Percentiles rank a stretch among this genome's conserved stretches.
Conservation (phyloP, 768 basidiomycete species). For the Boletus vinaceobasis region DNA sequence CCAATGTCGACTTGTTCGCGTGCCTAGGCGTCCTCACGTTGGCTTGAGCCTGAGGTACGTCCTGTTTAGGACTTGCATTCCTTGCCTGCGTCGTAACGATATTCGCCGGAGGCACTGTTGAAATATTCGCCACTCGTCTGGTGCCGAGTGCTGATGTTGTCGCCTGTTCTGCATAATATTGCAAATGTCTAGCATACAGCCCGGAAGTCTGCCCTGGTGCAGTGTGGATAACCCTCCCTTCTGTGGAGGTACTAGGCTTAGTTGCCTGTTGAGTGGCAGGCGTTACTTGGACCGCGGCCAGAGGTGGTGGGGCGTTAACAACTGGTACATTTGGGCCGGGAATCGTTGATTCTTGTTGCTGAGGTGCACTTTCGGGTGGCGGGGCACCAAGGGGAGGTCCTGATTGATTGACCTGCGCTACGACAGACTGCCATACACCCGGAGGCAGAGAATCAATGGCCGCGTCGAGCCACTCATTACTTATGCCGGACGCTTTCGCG, state of each 20-base stretch:
- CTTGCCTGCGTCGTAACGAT: background rate
- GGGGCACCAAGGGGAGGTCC: background rate
- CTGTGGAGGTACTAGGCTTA: background rate
- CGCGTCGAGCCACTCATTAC: slow-evolving; percentile 17
- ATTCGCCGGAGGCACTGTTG: background rate
- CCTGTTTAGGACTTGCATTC: slow-evolving; percentile 8
- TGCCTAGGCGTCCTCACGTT: slow-evolving; percentile 32
- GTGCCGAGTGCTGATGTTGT: slow-evolving; percentile 4
- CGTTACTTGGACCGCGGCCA: background rate
- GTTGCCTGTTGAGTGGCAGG: background rate
- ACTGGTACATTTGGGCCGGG: background rate
- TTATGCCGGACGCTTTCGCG: slow-evolving; percentile 17
- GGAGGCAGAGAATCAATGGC: slow-evolving; percentile 20
- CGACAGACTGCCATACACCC: slow-evolving; percentile 8
- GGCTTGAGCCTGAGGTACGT: background rate
- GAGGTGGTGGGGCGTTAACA: background rate
- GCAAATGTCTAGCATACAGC: slow-evolving; percentile 14
- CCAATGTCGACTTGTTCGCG: slow-evolving; percentile 50
- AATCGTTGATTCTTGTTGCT: background rate
- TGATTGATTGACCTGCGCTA: slow-evolving; percentile 3
- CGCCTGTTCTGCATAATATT: slow-evolving; percentile 22
- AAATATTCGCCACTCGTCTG: background rate
- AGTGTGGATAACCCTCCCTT: background rate
- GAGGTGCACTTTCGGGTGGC: background rate
- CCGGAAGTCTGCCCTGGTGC: background rate